Evolutionary conservation across 495 filamentous ascomycete species (phyloP).

Genomic region (Apiosordaria backusii): DNA sequence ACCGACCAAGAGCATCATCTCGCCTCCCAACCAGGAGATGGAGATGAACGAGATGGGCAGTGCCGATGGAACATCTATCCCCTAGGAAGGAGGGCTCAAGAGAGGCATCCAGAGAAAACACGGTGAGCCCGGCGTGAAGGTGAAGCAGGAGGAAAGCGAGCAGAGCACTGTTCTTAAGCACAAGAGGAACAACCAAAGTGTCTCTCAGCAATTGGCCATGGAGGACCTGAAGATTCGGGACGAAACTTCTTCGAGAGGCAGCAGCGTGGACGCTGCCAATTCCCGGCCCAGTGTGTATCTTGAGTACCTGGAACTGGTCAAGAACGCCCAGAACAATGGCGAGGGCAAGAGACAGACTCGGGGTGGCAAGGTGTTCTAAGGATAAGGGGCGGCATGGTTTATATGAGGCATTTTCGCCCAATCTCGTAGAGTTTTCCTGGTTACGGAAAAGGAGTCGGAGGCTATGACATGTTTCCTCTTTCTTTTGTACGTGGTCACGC

Average conservation of each 20-base stretch:
- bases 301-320: neutral
- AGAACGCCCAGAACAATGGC: neutral
- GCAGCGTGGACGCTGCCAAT: neutral
- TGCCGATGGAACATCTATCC: neutral
- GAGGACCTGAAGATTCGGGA: neutral
- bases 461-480: neutral
- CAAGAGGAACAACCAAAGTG: neutral
- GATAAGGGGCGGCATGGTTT: neutral
- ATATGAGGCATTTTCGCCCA: neutral
- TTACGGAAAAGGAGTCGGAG: neutral
- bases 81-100: neutral
- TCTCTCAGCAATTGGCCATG: neutral
- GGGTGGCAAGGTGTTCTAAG: neutral
- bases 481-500: neutral
- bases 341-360: neutral
- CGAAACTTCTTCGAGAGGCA: neutral
- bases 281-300: neutral
- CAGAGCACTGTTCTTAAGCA: neutral
- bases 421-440: neutral
- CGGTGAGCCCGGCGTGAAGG: neutral
- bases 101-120: neutral
- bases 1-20: constrained; percentile 84
- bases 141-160: neutral
- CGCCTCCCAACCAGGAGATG: constrained; percentile 73
- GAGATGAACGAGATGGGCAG: constrained; percentile 68